Evolutionary conservation across 2,329 filamentous ascomycete species (phyloP).

Genomic region (Epichloe bromicola): DNA sequence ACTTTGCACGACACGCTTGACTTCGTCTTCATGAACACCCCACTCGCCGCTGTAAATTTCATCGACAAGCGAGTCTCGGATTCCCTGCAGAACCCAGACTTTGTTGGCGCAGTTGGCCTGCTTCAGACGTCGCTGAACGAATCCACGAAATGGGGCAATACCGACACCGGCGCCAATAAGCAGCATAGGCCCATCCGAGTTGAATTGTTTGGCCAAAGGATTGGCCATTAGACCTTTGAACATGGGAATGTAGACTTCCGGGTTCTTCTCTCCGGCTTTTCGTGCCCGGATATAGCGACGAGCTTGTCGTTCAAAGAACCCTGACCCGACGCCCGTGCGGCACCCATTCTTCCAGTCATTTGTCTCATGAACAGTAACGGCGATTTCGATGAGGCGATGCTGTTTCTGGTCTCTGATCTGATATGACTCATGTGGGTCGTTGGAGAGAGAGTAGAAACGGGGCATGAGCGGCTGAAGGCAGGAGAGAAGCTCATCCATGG

Average conservation of each 20-base stretch:
- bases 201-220: conserved; percentile 81
- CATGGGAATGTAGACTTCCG: conserved; percentile 75
- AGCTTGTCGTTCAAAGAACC: conserved; percentile 83
- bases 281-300: conserved; percentile 57
- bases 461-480: conserved; percentile 85
- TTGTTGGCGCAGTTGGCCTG: conserved; percentile 96
- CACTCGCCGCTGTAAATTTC: conserved; percentile 96
- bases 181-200: conserved; percentile 91
- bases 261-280: conserved; percentile 39
- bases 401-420: conserved; percentile 54
- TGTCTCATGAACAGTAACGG: conserved; percentile 88
- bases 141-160: conserved; percentile 93
- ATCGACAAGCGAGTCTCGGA: conserved; percentile 87
- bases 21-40: conserved; percentile 80
- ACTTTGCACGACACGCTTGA: conserved; percentile 70
- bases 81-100: conserved; percentile 90
- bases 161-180: conserved; percentile 93
- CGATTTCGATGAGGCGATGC: conserved; percentile 81
- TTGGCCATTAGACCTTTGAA: conserved; percentile 98
- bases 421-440: conserved; percentile 74
- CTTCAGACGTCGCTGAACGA: conserved; percentile 86
- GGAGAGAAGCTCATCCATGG: conserved; percentile 68
- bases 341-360: conserved; percentile 60
- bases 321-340: conserved; percentile 79
- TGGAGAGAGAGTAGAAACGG: conserved; percentile 94